These are phyloP conservation scores for Phaffia rhodozyma DNA, from an alignment of 1,284 basidiomycete genomes.

Conservation along the genomic window DNA sequence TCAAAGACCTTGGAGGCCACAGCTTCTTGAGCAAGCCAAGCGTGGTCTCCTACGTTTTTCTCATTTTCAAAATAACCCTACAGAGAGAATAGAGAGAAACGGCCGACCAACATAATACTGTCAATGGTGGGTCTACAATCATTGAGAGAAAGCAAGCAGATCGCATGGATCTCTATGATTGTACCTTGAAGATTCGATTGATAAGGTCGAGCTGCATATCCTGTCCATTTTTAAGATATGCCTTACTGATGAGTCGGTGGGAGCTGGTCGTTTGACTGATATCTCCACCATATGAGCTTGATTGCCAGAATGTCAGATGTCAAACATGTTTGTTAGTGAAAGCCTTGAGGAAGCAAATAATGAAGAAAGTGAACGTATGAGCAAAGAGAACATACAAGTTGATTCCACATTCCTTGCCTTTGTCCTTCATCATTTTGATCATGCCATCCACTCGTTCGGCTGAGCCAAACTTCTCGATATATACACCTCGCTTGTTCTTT, in stretches of 20 bases:
- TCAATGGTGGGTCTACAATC: conserved; percentile 21
- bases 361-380: neutral
- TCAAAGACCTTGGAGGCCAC: conserved; percentile 33
- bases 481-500: conserved; percentile 24
- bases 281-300: conserved; percentile 28
- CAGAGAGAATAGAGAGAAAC: neutral
- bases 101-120: conserved; percentile 23
- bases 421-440: conserved; percentile 24
- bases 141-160: too few species aligned
- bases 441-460: conserved; percentile 28
- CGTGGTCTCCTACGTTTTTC: conserved; percentile 29
- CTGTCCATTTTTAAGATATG: conserved; percentile 26
- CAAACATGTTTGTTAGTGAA: neutral
- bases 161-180: neutral
- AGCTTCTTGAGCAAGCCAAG: conserved; percentile 30
- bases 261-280: conserved; percentile 32
- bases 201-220: conserved; percentile 27
- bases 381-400: conserved; percentile 27
- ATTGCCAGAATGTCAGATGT: neutral
- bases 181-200: conserved; percentile 18
- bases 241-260: conserved; percentile 34
- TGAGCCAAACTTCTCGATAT: conserved; percentile 31
- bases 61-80: conserved; percentile 34
- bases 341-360: neutral
- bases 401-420: conserved; percentile 32